Evolutionary conservation across 179 eudicot species (phyloP).

Genomic region (Pouteria campechiana): DNA sequence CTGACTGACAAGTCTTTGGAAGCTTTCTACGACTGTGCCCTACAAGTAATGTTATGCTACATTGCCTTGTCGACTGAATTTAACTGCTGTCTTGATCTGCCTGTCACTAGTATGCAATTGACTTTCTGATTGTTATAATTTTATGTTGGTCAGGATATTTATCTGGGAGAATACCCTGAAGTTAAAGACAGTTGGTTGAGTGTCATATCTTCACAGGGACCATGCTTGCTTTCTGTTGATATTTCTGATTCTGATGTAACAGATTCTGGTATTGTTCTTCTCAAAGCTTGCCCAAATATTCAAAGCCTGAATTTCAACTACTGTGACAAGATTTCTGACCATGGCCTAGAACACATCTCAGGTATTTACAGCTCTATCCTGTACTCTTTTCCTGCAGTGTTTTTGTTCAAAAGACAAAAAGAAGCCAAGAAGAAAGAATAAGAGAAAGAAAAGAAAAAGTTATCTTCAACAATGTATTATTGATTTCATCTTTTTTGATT

Average conservation of each 20-base stretch:
- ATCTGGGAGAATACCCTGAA: constrained; percentile 76
- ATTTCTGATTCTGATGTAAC: constrained; percentile 83
- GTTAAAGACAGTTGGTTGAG: constrained; percentile 75
- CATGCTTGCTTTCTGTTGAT: constrained; percentile 75
- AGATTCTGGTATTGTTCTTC: constrained; percentile 51
- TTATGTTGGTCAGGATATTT: constrained; percentile 47
- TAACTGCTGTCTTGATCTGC: no score
- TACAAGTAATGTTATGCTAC: constrained; percentile 74
- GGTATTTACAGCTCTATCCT: constrained; percentile 19
- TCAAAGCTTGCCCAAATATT: constrained; percentile 56
- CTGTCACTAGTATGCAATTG: no score
- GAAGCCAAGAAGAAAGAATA: no score
- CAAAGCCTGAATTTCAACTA: constrained; percentile 58
- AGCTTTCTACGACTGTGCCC: constrained; percentile 84
- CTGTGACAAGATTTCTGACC: constrained; percentile 63
- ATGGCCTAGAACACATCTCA: constrained; percentile 48
- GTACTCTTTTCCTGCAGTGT: no score
- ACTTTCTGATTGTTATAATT: no score
- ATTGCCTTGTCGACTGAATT: no score
- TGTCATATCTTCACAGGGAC: constrained; percentile 66
- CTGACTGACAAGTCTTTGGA: constrained; percentile 48
- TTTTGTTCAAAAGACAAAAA: no score
- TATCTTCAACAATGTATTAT: no score
- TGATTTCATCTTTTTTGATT: no score
- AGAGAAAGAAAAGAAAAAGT: no score